Conservation (phyloP, 805 yeast genomes). For the Myxozyma monticola region DNA sequence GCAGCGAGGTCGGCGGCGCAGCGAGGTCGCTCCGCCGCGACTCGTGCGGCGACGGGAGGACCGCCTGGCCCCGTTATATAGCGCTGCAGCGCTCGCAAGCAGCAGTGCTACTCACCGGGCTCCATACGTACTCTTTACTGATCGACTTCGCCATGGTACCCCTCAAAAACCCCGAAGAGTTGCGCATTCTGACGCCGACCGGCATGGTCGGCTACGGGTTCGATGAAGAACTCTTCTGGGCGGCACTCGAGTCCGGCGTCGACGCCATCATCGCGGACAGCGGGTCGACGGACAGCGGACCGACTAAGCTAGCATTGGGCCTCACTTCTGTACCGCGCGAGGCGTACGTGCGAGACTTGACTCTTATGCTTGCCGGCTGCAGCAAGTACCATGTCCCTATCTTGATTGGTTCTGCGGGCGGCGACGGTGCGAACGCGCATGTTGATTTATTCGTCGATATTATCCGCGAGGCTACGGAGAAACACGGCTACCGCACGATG, state of each 20-base stretch:
- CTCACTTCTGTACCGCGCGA: background rate
- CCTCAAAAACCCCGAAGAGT: no score
- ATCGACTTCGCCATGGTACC: no score
- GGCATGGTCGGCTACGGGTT: constrained; percentile 14
- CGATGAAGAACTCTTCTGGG: background rate
- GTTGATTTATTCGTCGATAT: constrained; percentile 1
- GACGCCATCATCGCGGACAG: constrained; percentile 7
- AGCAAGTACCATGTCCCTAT: background rate
- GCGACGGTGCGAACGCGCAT: background rate
- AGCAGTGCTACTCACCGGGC: no score
- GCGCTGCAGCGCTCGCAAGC: no score
- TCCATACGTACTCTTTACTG: no score
- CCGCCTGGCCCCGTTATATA: no score
- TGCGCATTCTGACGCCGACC: constrained; percentile 5
- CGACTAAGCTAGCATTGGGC: constrained; percentile 10
- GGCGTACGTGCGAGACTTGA: constrained; percentile 2
- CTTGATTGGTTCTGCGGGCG: constrained; percentile 3
- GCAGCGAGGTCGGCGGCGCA: no score
- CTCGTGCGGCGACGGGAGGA: no score
- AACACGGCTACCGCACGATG: background rate
- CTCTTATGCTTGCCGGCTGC: background rate
- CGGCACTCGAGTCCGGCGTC: constrained; percentile 6
- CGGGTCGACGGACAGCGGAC: constrained; percentile 15
- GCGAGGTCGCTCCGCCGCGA: no score
- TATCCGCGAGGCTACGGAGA: background rate